Evolutionary conservation across 768 basidiomycete species (phyloP), one percentile per base, ranked within the genome.

Genomic region (Russula sp.): DNA sequence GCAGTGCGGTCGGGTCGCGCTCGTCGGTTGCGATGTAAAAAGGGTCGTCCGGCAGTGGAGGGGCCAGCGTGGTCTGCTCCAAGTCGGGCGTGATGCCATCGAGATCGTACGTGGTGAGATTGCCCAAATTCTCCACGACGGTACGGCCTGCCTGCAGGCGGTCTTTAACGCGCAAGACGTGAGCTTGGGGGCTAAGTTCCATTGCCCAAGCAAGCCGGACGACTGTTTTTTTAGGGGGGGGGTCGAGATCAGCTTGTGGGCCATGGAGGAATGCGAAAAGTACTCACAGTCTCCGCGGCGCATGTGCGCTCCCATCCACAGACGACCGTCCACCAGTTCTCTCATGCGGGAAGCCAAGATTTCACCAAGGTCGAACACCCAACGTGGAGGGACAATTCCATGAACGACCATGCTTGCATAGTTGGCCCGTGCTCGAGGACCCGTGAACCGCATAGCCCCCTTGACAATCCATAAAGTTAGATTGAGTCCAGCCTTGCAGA

Each of bases 261-360:
- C 18, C 9, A 27, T 13, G 48, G 9, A 22, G 13, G 22, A 1
- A 3, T 8, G 35, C 7, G n/a, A 52, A 20, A 48, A 54, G 9
- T 6, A 67, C 75, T 72, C 54, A 78, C 76, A 78, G 50, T 78
- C 77, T 51, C 77, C 77, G 34, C 77, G 75, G 20, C 77, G 76
- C 78, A 79, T 78, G 50, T 78, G 77, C 7, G 73, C 76, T 13
- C 70, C 74, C 75, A 78, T 75, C 78, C 77, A 78, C 67, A 74
- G 69, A 6, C 76, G 71, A 16, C 75, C 76, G 0, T 55, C 72
- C 2, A 68, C 70, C 34, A 67, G 50, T 13, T 70, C 65, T 4
- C 57, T 67, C 74, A 79, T 77, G 55, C 73, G 73, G 40, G 51
- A 45, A 18, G 73, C 22, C 64, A 79, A 72, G 4, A 45, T 45